These are phyloP conservation scores for Ochromonas danica DNA, from an alignment of 108 stramenopile species.

Conservation along the genomic window DNA sequence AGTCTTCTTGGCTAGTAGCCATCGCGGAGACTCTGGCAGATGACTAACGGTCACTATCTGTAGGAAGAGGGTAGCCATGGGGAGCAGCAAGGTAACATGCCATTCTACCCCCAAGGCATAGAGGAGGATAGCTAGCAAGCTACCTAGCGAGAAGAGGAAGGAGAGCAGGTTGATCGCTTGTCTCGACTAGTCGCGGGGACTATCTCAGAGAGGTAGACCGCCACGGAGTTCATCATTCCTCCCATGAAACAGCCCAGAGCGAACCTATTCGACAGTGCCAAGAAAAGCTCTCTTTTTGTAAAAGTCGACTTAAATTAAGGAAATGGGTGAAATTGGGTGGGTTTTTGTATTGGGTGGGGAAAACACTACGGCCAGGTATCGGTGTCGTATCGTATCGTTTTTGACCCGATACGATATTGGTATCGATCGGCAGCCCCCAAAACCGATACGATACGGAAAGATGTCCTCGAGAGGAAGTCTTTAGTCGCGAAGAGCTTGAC, in stretches of 20 bases:
- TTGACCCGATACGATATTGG: no score
- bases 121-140: background rate
- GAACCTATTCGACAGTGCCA: background rate
- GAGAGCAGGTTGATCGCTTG: background rate
- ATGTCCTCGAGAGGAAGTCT: no score
- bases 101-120: background rate
- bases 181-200: background rate
- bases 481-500: no score
- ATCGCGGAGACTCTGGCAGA: slow-evolving; percentile 55
- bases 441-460: no score
- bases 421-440: no score
- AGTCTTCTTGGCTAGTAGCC: slow-evolving; percentile 44
- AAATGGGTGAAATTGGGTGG: no score
- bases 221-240: background rate
- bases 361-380: no score
- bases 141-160: background rate
- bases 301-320: no score
- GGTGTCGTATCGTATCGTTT: no score
- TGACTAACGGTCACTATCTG: slow-evolving; percentile 38
- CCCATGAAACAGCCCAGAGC: background rate
- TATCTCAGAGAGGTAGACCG: background rate
- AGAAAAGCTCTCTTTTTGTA: no score
- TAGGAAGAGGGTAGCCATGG: background rate
- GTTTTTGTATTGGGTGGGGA: no score
- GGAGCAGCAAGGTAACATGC: background rate